phyloP scores from a whole-genome alignment of 2,329 filamentous ascomycete genomes.

The Monilinia aucupariae region DNA sequence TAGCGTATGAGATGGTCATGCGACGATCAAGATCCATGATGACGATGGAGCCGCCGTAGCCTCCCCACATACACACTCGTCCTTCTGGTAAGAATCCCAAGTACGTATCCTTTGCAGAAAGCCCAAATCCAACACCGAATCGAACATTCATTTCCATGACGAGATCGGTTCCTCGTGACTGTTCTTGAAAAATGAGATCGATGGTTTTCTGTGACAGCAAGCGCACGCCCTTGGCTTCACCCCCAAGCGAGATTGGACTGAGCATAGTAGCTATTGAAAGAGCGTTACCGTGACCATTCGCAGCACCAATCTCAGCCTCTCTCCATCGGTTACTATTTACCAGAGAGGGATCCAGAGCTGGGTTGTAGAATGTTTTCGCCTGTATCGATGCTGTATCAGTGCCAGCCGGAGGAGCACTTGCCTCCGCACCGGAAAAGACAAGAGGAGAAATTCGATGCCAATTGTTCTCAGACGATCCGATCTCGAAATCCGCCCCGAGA shows the following conservation, averaged over 20 bases:
- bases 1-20: slow-evolving; percentile 42
- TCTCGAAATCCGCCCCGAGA: slow-evolving; percentile 16
- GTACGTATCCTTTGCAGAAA: slow-evolving; percentile 26
- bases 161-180: background rate
- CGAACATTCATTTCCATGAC: background rate
- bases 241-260: background rate
- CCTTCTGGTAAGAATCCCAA: slow-evolving; percentile 33
- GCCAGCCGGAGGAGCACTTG: too few relatives aligned
- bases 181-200: slow-evolving; percentile 4
- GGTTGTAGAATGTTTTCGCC: slow-evolving; percentile 7
- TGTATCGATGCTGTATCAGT: background rate
- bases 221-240: background rate
- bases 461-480: slow-evolving; percentile 13
- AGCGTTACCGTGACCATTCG: slow-evolving; percentile 45
- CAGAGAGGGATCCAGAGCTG: background rate
- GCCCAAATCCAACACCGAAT: slow-evolving; percentile 22
- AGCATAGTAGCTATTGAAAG: slow-evolving; percentile 35
- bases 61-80: slow-evolving; percentile 40
- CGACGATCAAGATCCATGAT: slow-evolving; percentile 41
- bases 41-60: slow-evolving; percentile 42
- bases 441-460: slow-evolving; percentile 13
- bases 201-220: background rate
- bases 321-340: slow-evolving; percentile 30
- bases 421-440: background rate
- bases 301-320: slow-evolving; percentile 39